Evolutionary conservation across 129 eudicot genomes (phyloP), one percentile per base, ranked within the genome.

Genomic region (Apium graveolens): DNA sequence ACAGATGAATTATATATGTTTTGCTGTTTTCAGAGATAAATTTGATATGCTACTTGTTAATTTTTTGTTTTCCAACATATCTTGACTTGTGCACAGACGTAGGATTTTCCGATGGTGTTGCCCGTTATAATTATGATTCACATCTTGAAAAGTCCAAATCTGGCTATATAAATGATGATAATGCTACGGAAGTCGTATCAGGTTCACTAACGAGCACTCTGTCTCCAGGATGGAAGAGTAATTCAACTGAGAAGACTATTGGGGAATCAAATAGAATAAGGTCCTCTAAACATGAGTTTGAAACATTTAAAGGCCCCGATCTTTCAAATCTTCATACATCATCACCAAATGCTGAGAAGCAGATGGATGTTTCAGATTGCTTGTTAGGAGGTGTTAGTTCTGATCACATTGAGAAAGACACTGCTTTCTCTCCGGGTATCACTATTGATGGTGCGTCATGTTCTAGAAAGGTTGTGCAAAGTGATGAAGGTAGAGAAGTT

Each of bases 91-190:
- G 55, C 62, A 45, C 89, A 89, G 98, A 90, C 86, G 76, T 86
- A 69, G 92, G 87, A 84, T 89, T 86, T 79, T 81, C 84, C 42
- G 89, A 93, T 68, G 81, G 79, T 82, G 83, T 86, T 46, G 72
- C 85, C 20, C 75, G 83, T 72, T 63, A 84, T 66, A 91, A 86
- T 81, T 83, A 77, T 77, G 85, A 79, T 66, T 84, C 89, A 71
- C 89, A 81, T 80, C 71, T 75, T 14, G 82, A 74, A 73, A 80
- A 81, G 60, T 85, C 83, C 7, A 70, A 84, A 83, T 84, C 83
- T 20, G 66, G 74, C 12, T 79, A 78, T 78, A 74, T 43, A n/a
- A 51, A 62, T 66, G 76, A 42, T 26, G 76, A 75, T 21, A 79
- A 60, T 84, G 85, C 73, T 71, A 42, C 74, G 43, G 74, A 75